Conservation (phyloP, 2,329 filamentous ascomycete genomes). For the Paecilomyces sp. region DNA sequence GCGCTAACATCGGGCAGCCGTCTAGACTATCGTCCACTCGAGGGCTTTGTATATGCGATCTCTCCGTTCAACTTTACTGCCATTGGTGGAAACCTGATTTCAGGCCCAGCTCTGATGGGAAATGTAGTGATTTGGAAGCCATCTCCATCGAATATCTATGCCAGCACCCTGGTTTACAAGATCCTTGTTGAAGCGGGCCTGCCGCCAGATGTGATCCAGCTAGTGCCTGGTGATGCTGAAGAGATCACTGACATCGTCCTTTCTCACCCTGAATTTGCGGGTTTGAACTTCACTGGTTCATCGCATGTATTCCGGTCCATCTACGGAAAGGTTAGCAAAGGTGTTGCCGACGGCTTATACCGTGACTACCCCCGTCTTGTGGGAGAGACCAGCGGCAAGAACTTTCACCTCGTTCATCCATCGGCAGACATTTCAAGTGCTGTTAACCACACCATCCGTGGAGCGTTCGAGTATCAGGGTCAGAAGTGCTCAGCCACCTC, state of each 20-base stretch:
- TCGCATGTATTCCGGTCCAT: conserved; percentile 84
- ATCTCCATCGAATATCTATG: conserved; percentile 74
- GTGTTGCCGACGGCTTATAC: conserved; percentile 76
- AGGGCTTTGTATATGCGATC: conserved; percentile 91
- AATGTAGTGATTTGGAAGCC: conserved; percentile 98
- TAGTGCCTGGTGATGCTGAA: conserved; percentile 79
- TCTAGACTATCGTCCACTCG: conserved; percentile 77
- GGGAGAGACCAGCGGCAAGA: conserved; percentile 88
- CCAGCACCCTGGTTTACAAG: conserved; percentile 81
- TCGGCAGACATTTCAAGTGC: conserved; percentile 74
- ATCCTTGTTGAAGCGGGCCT: conserved; percentile 89
- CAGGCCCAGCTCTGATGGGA: conserved; percentile 77
- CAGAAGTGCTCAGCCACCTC: conserved; percentile 88
- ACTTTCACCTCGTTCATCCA: conserved; percentile 78
- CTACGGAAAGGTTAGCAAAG: conserved; percentile 77
- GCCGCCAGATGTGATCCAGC: conserved; percentile 83
- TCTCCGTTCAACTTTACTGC: conserved; percentile 96
- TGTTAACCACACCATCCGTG: conserved; percentile 72
- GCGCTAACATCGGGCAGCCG: conserved; percentile 39
- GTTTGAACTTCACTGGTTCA: conserved; percentile 92
- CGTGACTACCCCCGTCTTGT: conserved; percentile 80
- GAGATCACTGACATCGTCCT: conserved; percentile 73
- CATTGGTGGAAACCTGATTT: conserved; percentile 78
- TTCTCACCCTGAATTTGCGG: conserved; percentile 70
- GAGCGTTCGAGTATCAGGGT: conserved; percentile 84